Base-by-base conservation (phyloP, 306 rosid genomes). In the Vachellia pachyceras region DNA sequence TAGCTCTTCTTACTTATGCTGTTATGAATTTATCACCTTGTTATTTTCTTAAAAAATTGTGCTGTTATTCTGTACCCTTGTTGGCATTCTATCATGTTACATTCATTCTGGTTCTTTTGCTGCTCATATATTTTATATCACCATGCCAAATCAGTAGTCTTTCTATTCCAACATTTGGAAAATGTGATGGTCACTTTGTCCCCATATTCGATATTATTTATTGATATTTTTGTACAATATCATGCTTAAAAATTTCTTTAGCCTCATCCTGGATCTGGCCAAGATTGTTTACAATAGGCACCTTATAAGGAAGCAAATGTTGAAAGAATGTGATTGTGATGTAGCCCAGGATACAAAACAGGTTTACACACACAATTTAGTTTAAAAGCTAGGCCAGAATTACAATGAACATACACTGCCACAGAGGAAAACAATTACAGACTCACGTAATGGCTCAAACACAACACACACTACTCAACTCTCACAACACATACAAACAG, bases 1-100 rank as follows among this genome's bases (percentile, higher is more conserved):
- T 58, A 73, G 55, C 44, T 61, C 70, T 40, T 50, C 36, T 77
- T 78, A 18, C 10, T 41, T 20, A 69, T 42, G 52, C 36, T 3
- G 65, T 58, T 45, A 8, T 2, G 18, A 73, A 23, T 22, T 58
- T 58, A 58, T 22, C 15, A 10, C 36, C 25, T n/a, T 49, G n/a
- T 52, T 55, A 7, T 20, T 55, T 55, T 2, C 29, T n/a, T 55
- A n/a, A n/a, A 0, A 55, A 6, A 20, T n/a, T 55, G 63, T 20
- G 23, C 10, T 57, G 5, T 22, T 58, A 58, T 58, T 23, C 36
- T 10, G 36, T 10, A 23, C 23, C 6, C 35, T 22, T 58, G 65
- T 8, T 58, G 15, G 23, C 36, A 58, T 58, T 23, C 36, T 58
- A 58, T 10, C 13, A 58, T 23, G 36, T 20, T 58, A 23, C 65